Base-by-base conservation (phyloP, 2,329 filamentous ascomycete genomes). In the Alternaria burnsii region DNA sequence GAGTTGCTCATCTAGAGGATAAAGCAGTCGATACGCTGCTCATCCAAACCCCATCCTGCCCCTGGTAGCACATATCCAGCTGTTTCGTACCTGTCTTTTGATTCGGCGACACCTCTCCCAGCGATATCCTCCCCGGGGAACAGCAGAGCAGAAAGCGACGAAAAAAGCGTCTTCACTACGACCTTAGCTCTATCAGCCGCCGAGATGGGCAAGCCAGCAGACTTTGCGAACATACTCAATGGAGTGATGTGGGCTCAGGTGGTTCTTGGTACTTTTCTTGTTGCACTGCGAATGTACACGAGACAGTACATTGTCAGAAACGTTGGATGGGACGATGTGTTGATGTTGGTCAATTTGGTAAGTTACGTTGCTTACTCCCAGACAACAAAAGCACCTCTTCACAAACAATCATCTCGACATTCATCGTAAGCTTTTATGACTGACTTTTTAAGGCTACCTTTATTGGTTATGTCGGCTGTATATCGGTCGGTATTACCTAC, bases 221-320 rank as follows among this genome's bases (percentile, higher is more conserved):
- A 75, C 58, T 73, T 62, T 26, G 62, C 69, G 3, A 38, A 51
- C 32, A 69, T 72, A 20, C 63, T 75, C 55, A 70, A 71, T 54
- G 70, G 68, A 32, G 71, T 75, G 14, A 73, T 76, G 69, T 76
- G 72, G 68, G 63, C 68, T n/a, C 71, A 76, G 43, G 68, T 75
- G 5, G 36, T 61, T 5, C 34, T 76, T 28, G 71, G 69, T 12
- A 61, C 61, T 18, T 11, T 74, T 8, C 73, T 76, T 41, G 65
- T 76, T 9, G 66, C 53, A 5, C 52, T 72, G 18, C 65, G 74
- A 43, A 44, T 74, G 20, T 76, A 76, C 56, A 74, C 74, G 7
- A 62, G 73, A 2, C 62, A 70, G 48, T 70, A 61, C 42, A 66
- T 76, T 26, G 70, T 75, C 24, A 60, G 64, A 14, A 74, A 63